A percentile compares a stretch with the other conserved stretches of the same genome.
Evolutionary conservation across 2,329 filamentous ascomycete species (phyloP).

Genomic region (Fusarium sp.): DNA sequence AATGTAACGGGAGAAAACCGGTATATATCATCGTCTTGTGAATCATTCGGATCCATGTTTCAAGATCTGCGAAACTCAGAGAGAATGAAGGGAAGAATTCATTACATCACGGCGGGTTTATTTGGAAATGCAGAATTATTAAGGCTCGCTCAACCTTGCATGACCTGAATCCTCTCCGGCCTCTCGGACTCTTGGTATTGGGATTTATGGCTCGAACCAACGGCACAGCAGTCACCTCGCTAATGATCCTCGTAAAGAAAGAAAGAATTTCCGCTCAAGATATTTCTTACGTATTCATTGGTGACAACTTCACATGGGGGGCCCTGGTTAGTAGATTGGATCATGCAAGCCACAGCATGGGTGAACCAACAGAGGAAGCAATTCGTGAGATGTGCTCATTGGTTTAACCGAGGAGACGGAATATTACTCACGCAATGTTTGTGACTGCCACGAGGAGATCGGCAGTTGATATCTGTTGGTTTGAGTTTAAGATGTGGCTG

Average conservation of each 20-base stretch:
- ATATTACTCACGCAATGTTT: background rate
- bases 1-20: slow-evolving; percentile 26
- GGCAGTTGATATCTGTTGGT: background rate
- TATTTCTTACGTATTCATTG: background rate
- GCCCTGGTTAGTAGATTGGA: background rate
- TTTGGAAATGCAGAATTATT: background rate
- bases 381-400: background rate
- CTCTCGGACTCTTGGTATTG: background rate
- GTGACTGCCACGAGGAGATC: background rate
- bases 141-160: background rate
- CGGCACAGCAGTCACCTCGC: background rate
- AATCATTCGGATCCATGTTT: slow-evolving; percentile 10
- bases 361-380: background rate
- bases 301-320: background rate
- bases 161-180: background rate
- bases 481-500: background rate
- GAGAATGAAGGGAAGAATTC: background rate
- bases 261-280: background rate
- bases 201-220: background rate
- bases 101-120: background rate
- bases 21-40: background rate
- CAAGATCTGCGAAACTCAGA: background rate
- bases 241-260: background rate
- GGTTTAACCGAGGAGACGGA: background rate
- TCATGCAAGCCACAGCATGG: background rate